Evolutionary conservation across 1,284 basidiomycete genomes (phyloP).

Genomic region (Chondrostereum purpureum): DNA sequence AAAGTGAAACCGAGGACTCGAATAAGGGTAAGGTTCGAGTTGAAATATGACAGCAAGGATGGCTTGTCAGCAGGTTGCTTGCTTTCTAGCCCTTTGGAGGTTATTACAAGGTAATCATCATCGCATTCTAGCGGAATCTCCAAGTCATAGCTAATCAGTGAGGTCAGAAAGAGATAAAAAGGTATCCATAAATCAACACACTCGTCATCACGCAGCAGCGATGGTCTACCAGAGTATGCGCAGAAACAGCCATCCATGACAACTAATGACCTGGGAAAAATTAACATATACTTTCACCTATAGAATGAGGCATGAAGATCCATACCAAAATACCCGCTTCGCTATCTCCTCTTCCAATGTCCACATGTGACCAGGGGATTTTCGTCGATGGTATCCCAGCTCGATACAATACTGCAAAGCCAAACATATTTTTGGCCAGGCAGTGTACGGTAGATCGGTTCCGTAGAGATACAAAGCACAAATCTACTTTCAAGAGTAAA

Average conservation of each 20-base stretch:
- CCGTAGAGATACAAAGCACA: neutral
- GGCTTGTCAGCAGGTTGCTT: neutral
- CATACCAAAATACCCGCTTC: conserved; percentile 1
- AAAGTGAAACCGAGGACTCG: conserved; percentile 48
- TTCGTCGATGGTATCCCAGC: conserved; percentile 1
- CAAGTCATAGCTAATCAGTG: neutral
- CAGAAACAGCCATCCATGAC: neutral
- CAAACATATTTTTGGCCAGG: neutral
- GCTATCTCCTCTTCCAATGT: conserved; percentile 2
- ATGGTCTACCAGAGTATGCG: neutral
- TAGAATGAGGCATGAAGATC: neutral
- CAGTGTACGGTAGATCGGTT: neutral
- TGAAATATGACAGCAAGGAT: conserved; percentile 28
- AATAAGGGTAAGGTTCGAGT: conserved; percentile 45
- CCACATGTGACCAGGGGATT: neutral
- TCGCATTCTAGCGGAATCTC: conserved; percentile 1
- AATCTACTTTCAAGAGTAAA: too few species aligned
- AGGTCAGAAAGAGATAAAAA: too few species aligned
- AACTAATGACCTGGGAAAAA: neutral
- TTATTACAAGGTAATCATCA: neutral
- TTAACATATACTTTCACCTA: neutral
- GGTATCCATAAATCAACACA: too few species aligned
- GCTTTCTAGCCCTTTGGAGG: neutral
- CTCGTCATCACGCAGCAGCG: neutral
- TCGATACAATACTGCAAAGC: neutral